phyloP scores from a whole-genome alignment of 2,329 filamentous ascomycete genomes.

The Sclerotinia nivalis region DNA sequence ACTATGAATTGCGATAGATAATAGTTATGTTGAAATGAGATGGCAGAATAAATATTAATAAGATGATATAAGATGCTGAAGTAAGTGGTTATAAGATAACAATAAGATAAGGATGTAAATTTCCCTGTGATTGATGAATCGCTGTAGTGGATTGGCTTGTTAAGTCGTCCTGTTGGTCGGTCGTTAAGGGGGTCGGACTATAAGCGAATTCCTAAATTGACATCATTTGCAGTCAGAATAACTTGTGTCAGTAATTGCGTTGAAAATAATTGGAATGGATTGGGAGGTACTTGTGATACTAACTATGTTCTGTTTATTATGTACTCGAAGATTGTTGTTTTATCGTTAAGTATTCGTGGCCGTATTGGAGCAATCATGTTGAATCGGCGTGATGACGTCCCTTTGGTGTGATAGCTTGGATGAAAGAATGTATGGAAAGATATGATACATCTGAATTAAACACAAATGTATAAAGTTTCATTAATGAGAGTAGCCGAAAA shows the following conservation, averaged over 20 bases:
- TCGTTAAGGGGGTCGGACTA: neutral
- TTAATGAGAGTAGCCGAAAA: no score
- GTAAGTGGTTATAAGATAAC: no score
- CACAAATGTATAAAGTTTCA: no score
- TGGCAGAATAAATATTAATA: no score
- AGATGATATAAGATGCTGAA: no score
- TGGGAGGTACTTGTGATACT: neutral
- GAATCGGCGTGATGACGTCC: neutral
- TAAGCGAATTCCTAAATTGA: neutral
- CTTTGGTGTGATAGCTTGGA: neutral
- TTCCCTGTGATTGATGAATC: neutral
- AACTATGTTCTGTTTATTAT: neutral
- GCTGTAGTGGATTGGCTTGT: neutral
- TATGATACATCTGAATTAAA: neutral
- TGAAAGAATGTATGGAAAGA: neutral
- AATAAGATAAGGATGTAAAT: neutral
- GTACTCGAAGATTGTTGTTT: neutral
- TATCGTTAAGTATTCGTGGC: no score
- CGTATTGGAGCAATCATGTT: no score
- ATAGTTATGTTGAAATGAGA: no score
- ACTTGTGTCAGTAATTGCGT: neutral
- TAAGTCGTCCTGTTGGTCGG: neutral
- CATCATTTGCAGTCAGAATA: neutral
- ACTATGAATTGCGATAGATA: no score
- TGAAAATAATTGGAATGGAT: neutral